Conservation (phyloP, 495 filamentous ascomycete genomes). For the Penicillium samsonianum region DNA sequence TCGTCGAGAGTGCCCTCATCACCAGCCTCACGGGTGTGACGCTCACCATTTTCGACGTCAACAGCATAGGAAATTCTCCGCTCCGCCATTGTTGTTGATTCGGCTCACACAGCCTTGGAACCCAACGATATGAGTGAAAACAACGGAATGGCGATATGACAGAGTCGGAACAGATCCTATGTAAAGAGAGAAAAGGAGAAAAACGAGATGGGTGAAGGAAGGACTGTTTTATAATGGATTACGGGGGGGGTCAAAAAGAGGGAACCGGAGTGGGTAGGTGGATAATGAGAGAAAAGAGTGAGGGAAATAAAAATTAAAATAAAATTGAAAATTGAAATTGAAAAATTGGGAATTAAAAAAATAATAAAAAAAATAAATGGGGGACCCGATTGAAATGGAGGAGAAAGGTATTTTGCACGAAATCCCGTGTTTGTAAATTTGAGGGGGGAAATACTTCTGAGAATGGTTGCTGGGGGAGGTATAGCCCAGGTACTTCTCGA, state of each 20-base stretch:
- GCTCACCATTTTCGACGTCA: slow-evolving; percentile 53
- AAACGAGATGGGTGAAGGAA: slow-evolving; percentile 28
- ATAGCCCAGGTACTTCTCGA: slow-evolving; percentile 7
- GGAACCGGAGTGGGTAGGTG: slow-evolving; percentile 32
- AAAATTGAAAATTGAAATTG: slow-evolving; percentile 19
- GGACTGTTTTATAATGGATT: slow-evolving; percentile 39
- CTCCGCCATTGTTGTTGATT: slow-evolving; percentile 52
- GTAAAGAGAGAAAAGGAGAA: slow-evolving; percentile 23
- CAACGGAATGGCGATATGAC: slow-evolving; percentile 44
- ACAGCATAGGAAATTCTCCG: slow-evolving; percentile 57
- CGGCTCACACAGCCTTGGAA: slow-evolving; percentile 49
- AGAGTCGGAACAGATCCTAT: slow-evolving; percentile 51
- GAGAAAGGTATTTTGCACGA: slow-evolving; percentile 11
- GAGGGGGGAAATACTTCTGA: slow-evolving; percentile 15
- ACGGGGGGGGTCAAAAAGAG: slow-evolving; percentile 26
- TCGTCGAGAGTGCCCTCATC: slow-evolving; percentile 48
- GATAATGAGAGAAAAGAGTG: slow-evolving; percentile 25
- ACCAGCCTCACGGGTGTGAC: slow-evolving; percentile 34
- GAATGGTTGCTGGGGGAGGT: slow-evolving; percentile 12
- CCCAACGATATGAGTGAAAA: slow-evolving; percentile 47
- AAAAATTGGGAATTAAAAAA: slow-evolving; percentile 21
- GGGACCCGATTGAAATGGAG: slow-evolving; percentile 12
- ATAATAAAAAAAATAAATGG: not conserved
- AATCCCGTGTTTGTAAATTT: slow-evolving; percentile 12
- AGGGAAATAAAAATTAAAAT: slow-evolving; percentile 21